Base-by-base conservation (phyloP, 176 grass and related monocot genomes). In the Bonia amplexicaulis region DNA sequence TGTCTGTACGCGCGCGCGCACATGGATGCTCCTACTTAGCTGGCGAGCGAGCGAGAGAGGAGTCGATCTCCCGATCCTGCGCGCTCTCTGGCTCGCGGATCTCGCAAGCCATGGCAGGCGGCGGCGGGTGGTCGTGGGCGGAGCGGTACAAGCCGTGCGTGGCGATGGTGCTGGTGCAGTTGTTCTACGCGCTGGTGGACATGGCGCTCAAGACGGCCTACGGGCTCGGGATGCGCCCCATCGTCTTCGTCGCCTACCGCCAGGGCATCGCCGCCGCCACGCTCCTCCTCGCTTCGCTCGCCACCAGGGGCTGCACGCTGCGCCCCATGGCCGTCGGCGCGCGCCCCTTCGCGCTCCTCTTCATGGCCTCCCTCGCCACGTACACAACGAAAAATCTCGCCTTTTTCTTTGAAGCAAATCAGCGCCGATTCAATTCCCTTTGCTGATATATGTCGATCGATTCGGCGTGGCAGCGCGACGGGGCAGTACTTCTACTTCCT, bases 131-230 rank as follows among this genome's bases (percentile, higher is more conserved):
- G 20, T 0, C 49, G 19, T 71, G 76, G 74, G 4, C 12, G 65
- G 76, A 64, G 70, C 29, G 48, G 80, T 39, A 71, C 76, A 86
- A 74, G 58, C 91, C 88, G 46, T 46, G 65, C 40, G 66, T 64
- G 47, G 83, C 60, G 26, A 92, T 92, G 90, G 87, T 92, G 82
- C 46, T 86, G 69, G 73, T 85, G 76, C 87, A 93, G 88, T 68
- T 68, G 29, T 90, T 90, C 87, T 85, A 90, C 88, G 81, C 88
- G 76, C 61, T 80, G 75, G 84, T 93, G 88, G 88, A 89, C 84
- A 68, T 93, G 49, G 83, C 85, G 62, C 84, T 74, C 80, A 87
- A 93, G 77, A 69, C 87, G 68, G 88, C 80, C 4, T 77, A 70
- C 76, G 58, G 67, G 42, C 84, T 90, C 0, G 91, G 91, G 51